phyloP scores from a whole-genome alignment of 352 stramenopile species.

The Pythium monospermum region DNA sequence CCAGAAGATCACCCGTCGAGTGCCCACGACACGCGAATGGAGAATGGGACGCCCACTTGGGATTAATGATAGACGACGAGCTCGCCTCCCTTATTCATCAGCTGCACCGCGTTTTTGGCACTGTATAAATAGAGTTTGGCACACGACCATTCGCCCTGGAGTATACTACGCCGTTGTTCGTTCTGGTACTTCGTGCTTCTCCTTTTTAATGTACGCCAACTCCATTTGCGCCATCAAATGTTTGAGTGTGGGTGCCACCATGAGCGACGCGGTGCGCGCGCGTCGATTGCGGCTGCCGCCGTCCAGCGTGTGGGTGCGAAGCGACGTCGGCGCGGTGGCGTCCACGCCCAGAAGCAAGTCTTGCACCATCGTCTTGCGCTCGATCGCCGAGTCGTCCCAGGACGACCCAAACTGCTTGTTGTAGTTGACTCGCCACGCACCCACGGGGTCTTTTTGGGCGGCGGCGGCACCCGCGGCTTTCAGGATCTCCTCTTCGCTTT shows the following conservation, averaged over 20 bases:
- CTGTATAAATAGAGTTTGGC: not conserved
- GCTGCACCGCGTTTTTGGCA: too few species aligned
- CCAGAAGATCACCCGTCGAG: not conserved
- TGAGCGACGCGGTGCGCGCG: conserved; percentile 13
- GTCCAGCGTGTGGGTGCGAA: conserved; percentile 34
- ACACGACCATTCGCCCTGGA: too few species aligned
- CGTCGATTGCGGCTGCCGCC: conserved; percentile 14
- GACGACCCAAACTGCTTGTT: conserved; percentile 73
- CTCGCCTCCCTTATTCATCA: too few species aligned
- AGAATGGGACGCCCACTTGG: too few species aligned
- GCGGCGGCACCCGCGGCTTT: conserved; percentile 1
- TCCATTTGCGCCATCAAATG: conserved; percentile 20
- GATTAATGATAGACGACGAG: too few species aligned
- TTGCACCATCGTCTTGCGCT: conserved; percentile 72
- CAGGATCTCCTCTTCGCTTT: conserved; percentile 12
- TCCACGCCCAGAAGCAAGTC: conserved; percentile 41
- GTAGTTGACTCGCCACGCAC: conserved; percentile 49
- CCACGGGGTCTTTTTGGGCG: conserved; percentile 12
- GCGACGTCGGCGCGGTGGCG: conserved; percentile 3
- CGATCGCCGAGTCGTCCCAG: conserved; percentile 73
- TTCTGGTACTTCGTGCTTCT: too few species aligned
- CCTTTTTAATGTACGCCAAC: conserved; percentile 1
- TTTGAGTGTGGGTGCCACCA: conserved; percentile 8
- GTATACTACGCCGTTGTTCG: too few species aligned
- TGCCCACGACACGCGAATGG: not conserved